Conservation (phyloP, 2,329 filamentous ascomycete species). For the Scortechinia acanthostroma region DNA sequence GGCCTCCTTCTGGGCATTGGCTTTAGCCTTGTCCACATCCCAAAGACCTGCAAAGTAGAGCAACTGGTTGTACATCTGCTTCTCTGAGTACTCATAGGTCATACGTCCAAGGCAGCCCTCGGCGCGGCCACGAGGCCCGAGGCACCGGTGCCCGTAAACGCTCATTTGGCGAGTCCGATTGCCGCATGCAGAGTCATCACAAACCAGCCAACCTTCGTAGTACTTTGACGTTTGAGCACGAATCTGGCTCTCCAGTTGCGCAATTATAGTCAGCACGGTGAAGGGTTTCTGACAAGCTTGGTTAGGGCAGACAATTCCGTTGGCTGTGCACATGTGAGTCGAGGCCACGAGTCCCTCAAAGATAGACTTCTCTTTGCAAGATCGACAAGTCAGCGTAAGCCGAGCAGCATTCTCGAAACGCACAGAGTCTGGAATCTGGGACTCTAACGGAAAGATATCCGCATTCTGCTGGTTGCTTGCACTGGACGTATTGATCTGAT, state of each 20-base stretch:
- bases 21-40: constrained; percentile 77
- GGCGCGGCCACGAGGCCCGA: constrained; percentile 79
- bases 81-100: constrained; percentile 81
- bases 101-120: constrained; percentile 80
- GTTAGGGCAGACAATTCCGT: constrained; percentile 67
- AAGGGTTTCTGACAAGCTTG: constrained; percentile 53
- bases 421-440: constrained; percentile 83
- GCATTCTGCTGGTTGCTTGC: constrained; percentile 32
- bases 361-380: constrained; percentile 64
- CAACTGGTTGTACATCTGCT: constrained; percentile 89
- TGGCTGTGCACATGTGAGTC: constrained; percentile 55
- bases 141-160: constrained; percentile 83
- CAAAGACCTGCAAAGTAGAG: constrained; percentile 80
- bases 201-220: constrained; percentile 87
- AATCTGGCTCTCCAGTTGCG: constrained; percentile 81
- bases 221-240: constrained; percentile 73
- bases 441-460: constrained; percentile 85
- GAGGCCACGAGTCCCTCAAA: constrained; percentile 71
- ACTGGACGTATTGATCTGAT: constrained; percentile 53
- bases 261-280: constrained; percentile 67
- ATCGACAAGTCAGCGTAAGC: constrained; percentile 72
- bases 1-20: constrained; percentile 20
- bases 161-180: constrained; percentile 84
- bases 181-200: constrained; percentile 81
- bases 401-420: constrained; percentile 78